phyloP scores from a whole-genome alignment of 352 stramenopile species.

The Phytophthora pseudosyringae region DNA sequence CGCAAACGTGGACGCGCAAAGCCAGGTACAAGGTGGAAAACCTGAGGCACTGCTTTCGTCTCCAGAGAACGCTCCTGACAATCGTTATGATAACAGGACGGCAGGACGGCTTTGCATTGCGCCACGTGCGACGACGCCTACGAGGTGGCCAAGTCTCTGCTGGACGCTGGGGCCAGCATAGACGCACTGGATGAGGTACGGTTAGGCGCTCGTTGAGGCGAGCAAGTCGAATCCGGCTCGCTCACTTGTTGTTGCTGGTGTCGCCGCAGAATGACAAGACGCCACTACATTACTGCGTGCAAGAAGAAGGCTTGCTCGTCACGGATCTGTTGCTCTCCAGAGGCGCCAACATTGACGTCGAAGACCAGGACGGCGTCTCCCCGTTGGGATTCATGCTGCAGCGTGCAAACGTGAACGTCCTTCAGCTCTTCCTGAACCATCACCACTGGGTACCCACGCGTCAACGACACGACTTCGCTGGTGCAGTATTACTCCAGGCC shows the following conservation, averaged over 20 bases:
- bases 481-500: constrained; percentile 18
- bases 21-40: constrained; percentile 6
- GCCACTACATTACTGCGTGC: constrained; percentile 34
- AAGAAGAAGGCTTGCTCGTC: constrained; percentile 32
- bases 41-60: too few relatives aligned
- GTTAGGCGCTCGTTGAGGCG: neutral
- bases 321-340: constrained; percentile 30
- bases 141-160: constrained; percentile 34
- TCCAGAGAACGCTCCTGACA: neutral
- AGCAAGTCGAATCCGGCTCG: neutral
- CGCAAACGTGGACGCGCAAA: constrained; percentile 17
- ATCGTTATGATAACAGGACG: constrained; percentile 15
- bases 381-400: constrained; percentile 18
- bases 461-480: constrained; percentile 22
- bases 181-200: constrained; percentile 27
- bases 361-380: constrained; percentile 18
- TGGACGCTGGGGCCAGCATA: constrained; percentile 14
- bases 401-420: constrained; percentile 12
- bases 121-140: constrained; percentile 30
- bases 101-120: constrained; percentile 36
- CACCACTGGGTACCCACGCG: constrained; percentile 27
- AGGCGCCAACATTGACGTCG: constrained; percentile 26
- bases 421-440: constrained; percentile 45
- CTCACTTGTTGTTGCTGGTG: neutral
- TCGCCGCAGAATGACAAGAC: constrained; percentile 26